These are phyloP conservation scores for Pseudodiploospora longispora DNA, from an alignment of 2,329 filamentous ascomycete genomes.

Conservation along the genomic window DNA sequence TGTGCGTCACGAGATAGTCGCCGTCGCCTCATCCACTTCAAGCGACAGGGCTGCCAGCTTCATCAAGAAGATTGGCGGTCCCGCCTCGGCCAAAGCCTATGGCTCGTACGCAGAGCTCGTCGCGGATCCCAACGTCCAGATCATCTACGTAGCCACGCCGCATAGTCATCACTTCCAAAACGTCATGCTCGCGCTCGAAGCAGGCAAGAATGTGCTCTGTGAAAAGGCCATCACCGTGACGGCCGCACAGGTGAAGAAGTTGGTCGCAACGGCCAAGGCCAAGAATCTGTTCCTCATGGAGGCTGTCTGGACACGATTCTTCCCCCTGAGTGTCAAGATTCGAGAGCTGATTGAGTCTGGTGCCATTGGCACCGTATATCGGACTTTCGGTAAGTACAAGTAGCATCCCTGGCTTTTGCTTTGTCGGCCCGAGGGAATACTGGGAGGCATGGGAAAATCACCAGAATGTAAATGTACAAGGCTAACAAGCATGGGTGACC, in stretches of 20 bases:
- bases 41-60: constrained; percentile 62
- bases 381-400: constrained; percentile 40
- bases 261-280: constrained; percentile 62
- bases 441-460: constrained; percentile 6
- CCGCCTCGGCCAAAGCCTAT: constrained; percentile 61
- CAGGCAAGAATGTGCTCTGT: constrained; percentile 81
- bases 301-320: constrained; percentile 84
- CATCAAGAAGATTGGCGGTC: constrained; percentile 62
- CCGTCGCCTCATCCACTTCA: constrained; percentile 72
- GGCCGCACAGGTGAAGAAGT: constrained; percentile 63
- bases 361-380: constrained; percentile 52
- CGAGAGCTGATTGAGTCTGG: constrained; percentile 53
- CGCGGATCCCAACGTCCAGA: constrained; percentile 68
- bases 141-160: constrained; percentile 82
- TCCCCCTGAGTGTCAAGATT: constrained; percentile 72
- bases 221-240: constrained; percentile 88
- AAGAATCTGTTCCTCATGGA: constrained; percentile 77
- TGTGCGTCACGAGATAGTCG: constrained; percentile 67
- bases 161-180: constrained; percentile 94
- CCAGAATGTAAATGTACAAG: neutral
- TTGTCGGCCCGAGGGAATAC: too few species aligned
- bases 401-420: neutral
- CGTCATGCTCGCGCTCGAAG: constrained; percentile 72
- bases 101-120: constrained; percentile 78
- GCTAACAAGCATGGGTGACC: neutral